Evolutionary conservation across 2,329 filamentous ascomycete genomes (phyloP).

Genomic region (Aspergillus sp.): DNA sequence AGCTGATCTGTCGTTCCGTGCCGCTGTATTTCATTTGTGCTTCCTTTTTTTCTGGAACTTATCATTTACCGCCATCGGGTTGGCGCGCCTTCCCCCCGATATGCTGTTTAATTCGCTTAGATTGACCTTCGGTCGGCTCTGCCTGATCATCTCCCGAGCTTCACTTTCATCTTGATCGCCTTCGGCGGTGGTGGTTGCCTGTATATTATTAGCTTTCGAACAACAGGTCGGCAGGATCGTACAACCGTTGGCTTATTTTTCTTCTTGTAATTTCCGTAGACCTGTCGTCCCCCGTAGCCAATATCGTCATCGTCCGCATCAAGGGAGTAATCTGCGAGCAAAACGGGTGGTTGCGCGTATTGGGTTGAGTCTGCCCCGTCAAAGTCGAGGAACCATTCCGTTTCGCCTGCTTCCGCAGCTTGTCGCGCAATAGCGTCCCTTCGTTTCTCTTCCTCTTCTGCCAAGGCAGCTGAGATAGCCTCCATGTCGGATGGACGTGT

Average conservation of each 20-base stretch:
- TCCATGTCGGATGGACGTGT: constrained; percentile 42
- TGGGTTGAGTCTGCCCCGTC: constrained; percentile 23
- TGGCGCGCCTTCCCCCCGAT: constrained; percentile 33
- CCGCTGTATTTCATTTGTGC: constrained; percentile 23
- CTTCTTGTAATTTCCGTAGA: constrained; percentile 46
- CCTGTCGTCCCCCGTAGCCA: constrained; percentile 37
- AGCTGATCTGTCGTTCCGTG: background rate
- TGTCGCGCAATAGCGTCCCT: constrained; percentile 44
- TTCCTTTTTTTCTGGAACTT: constrained; percentile 33
- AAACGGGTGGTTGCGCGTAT: constrained; percentile 30
- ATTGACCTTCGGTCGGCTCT: constrained; percentile 18
- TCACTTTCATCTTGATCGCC: constrained; percentile 20
- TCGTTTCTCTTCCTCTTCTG: constrained; percentile 47
- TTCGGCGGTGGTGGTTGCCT: constrained; percentile 16
- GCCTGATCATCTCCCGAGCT: constrained; percentile 7
- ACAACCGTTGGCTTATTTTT: constrained; percentile 37
- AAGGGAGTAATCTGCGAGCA: constrained; percentile 40
- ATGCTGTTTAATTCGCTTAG: constrained; percentile 35
- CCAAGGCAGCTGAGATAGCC: constrained; percentile 46
- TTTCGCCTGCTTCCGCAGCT: constrained; percentile 49
- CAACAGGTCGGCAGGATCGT: background rate
- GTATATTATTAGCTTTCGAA: constrained; percentile 11
- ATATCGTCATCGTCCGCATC: constrained; percentile 38
- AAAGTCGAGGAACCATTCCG: constrained; percentile 49
- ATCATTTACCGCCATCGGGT: constrained; percentile 10